These are phyloP conservation scores for Venturia asperata DNA, from an alignment of 2,329 filamentous ascomycete genomes.

Conservation along the genomic window DNA sequence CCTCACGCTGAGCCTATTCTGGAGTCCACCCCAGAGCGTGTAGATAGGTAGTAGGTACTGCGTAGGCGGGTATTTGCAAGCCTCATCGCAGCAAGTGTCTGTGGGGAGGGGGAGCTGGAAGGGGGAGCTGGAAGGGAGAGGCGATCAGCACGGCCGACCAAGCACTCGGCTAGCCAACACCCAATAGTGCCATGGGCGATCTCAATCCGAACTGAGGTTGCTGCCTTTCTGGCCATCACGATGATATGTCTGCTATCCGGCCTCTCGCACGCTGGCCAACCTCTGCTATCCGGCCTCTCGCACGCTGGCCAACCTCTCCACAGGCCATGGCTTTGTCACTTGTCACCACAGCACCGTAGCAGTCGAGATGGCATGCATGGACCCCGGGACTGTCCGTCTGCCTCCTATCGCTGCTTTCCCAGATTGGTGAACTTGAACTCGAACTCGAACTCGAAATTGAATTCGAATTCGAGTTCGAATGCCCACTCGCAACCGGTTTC, in stretches of 20 bases:
- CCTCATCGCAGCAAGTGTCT: not conserved
- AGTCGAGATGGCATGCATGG: not conserved
- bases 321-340: not conserved
- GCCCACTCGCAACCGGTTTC: no score
- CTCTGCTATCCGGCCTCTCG: not conserved
- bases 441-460: no score
- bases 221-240: not conserved
- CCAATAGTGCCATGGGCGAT: constrained; percentile 2
- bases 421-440: no score
- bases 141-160: no score
- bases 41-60: no score
- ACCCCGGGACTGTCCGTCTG: not conserved
- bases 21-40: no score
- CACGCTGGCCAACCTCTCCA: not conserved
- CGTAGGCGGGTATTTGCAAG: not conserved
- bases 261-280: not conserved
- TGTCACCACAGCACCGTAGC: not conserved
- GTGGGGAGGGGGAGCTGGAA: no score
- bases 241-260: not conserved
- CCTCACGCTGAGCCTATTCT: no score
- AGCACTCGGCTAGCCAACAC: not conserved
- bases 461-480: no score
- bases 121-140: no score
- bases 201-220: constrained; percentile 1
- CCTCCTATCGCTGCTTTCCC: not conserved